Percentiles rank a stretch among this genome's conserved stretches.
phyloP scores from a whole-genome alignment of 805 yeast species.

The Suhomyces faveliae region DNA sequence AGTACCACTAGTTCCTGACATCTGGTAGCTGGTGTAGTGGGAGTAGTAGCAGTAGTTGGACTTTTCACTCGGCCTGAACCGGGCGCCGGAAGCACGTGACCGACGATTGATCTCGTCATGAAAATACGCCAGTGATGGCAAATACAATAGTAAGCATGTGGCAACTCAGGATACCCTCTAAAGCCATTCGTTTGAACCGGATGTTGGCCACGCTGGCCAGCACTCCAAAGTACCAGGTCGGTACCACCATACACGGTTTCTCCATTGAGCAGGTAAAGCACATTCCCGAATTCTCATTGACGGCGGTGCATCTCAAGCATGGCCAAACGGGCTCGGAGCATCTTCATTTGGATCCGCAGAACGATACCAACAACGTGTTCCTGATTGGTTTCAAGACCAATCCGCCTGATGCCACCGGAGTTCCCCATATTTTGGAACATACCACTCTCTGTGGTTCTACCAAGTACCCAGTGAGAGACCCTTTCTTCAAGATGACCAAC shows the following conservation, averaged over 20 bases:
- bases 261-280: conserved; percentile 59
- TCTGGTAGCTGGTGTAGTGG: not conserved
- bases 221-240: conserved; percentile 56
- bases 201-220: not conserved
- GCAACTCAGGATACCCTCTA: not conserved
- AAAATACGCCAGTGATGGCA: not conserved
- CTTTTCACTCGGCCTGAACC: not conserved
- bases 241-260: conserved; percentile 64
- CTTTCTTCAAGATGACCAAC: conserved; percentile 95
- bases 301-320: conserved; percentile 75
- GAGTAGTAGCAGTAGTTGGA: too few relatives aligned
- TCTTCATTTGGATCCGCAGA: conserved; percentile 75
- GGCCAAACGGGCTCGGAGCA: conserved; percentile 71
- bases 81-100: not conserved
- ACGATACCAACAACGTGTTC: conserved; percentile 84
- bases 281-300: conserved; percentile 78
- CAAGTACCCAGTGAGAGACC: conserved; percentile 92
- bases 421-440: conserved; percentile 95
- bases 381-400: conserved; percentile 88
- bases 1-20: not conserved
- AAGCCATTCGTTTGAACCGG: not conserved
- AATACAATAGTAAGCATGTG: not conserved
- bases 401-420: conserved; percentile 93
- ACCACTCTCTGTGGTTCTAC: conserved; percentile 93
- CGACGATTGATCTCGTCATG: not conserved